A percentile compares a stretch with the other conserved stretches of the same genome.
Evolutionary conservation across 2,329 filamentous ascomycete genomes (phyloP).

Genomic region (Elsinoe batatas): DNA sequence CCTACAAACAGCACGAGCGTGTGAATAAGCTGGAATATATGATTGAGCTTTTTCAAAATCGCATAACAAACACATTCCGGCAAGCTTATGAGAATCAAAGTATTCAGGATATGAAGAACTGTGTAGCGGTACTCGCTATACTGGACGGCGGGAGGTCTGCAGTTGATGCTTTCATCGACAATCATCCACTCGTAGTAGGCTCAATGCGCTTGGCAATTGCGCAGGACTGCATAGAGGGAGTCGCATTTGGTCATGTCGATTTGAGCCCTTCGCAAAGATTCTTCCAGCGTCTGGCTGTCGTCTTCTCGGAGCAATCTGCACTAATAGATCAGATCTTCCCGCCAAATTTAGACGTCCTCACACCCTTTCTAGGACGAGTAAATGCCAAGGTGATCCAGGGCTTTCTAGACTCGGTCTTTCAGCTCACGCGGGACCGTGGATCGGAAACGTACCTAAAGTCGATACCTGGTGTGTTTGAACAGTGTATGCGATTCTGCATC

Average conservation of each 20-base stretch:
- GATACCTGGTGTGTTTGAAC: conserved; percentile 78
- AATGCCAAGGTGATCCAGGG: conserved; percentile 74
- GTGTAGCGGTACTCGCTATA: conserved; percentile 72
- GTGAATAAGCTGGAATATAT: conserved; percentile 64
- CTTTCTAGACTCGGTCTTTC: conserved; percentile 75
- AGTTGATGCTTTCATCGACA: conserved; percentile 73
- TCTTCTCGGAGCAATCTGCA: conserved; percentile 71
- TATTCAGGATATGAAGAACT: conserved; percentile 78
- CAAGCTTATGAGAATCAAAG: conserved; percentile 85
- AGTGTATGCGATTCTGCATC: conserved; percentile 67
- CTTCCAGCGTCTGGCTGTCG: conserved; percentile 62
- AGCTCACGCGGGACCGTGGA: conserved; percentile 71
- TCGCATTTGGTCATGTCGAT: conserved; percentile 55
- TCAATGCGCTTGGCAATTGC: conserved; percentile 62
- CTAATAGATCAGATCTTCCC: conserved; percentile 79
- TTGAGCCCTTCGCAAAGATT: conserved; percentile 74
- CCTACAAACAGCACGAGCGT: conserved; percentile 61
- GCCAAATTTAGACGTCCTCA: conserved; percentile 57
- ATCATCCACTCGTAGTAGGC: conserved; percentile 73
- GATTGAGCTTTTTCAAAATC: conserved; percentile 77
- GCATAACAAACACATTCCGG: conserved; percentile 83
- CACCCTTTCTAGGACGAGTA: conserved; percentile 70
- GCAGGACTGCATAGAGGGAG: conserved; percentile 69
- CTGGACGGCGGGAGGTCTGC: conserved; percentile 72
- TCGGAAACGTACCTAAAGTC: conserved; percentile 73